phyloP scores from a whole-genome alignment of 2,329 filamentous ascomycete genomes.

The Sporothrix luriei region DNA sequence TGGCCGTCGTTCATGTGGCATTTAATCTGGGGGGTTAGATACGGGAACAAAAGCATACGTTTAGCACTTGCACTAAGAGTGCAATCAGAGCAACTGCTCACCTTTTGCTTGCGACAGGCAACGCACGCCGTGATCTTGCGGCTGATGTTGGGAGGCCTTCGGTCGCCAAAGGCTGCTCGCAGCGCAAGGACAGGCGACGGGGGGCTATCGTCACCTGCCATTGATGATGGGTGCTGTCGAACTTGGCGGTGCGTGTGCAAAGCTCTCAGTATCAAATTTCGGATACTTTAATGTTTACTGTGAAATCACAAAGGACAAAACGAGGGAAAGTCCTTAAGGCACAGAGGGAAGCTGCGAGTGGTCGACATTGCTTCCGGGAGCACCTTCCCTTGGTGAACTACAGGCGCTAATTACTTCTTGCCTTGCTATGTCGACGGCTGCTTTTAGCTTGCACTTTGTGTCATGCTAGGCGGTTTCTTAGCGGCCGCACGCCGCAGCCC shows the following conservation, averaged over 20 bases:
- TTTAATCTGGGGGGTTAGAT: constrained; percentile 27
- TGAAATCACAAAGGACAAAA: not conserved
- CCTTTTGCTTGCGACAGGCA: constrained; percentile 47
- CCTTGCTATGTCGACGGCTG: not conserved
- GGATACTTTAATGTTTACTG: not conserved
- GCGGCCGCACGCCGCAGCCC: not conserved
- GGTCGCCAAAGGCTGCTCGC: constrained; percentile 44
- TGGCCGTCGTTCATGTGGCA: constrained; percentile 30
- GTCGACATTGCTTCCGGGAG: not conserved
- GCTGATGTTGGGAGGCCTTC: constrained; percentile 44
- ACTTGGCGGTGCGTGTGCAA: not conserved
- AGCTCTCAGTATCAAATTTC: not conserved
- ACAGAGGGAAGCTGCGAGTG: not conserved
- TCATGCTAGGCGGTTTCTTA: not conserved
- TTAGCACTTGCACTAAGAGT: not conserved
- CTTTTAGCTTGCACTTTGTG: not conserved
- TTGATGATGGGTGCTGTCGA: not conserved
- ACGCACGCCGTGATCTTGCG: constrained; percentile 45
- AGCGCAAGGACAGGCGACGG: constrained; percentile 36
- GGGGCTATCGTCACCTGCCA: constrained; percentile 49
- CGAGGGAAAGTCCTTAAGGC: too few species aligned
- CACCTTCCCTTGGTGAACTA: not conserved
- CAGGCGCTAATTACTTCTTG: not conserved
- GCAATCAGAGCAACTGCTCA: not conserved
- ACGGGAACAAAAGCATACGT: not conserved